Evolutionary conservation across 176 grass and related monocot species (phyloP), one percentile per base, ranked within the genome.

Genomic region (Luzula sylvatica): DNA sequence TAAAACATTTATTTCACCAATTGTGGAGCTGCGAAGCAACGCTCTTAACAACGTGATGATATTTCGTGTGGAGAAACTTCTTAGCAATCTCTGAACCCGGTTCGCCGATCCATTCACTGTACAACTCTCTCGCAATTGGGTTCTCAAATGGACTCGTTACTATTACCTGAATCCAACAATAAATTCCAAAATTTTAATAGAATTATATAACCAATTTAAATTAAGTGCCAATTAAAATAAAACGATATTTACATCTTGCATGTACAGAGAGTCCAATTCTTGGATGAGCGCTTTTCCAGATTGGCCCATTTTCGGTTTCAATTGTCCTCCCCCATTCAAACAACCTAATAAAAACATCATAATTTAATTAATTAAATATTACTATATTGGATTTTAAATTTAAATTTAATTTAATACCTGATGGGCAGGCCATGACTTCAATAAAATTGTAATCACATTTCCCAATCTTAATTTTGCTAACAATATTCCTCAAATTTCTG

Each of bases 401-500:
- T 0, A 5, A 17, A 29, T 42, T 45, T 28, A 35, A 7, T 41
- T 5, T 19, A 27, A 23, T 87, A 96, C 92, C 92, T 86, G 92
- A 82, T 68, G 92, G 92, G 23, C 92, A 96, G 7, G 92, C 92
- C 92, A 96, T 96, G 66, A 96, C 81, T 96, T 96, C 92, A 63
- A 96, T 51, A 25, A 82, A 96, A 24, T 96, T 80, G 55, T 96
- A 96, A 42, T 96, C 92, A 18, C 88, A 87, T 76, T 82, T 96
- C 55, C 92, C 78, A 44, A 75, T 96, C 56, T 89, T 96, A 74
- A 89, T 78, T 65, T 87, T 98, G 51, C 81, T 83, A 66, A 98
- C 85, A 57, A 98, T 53, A 48, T 90, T 98, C 69, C 89, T 84
- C 48, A 98, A 66, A 61, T 98, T 98, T 66, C 85, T 78, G 60